Evolutionary conservation across 2,329 filamentous ascomycete species (phyloP).

Genomic region (Calcarisporium arbuscula): DNA sequence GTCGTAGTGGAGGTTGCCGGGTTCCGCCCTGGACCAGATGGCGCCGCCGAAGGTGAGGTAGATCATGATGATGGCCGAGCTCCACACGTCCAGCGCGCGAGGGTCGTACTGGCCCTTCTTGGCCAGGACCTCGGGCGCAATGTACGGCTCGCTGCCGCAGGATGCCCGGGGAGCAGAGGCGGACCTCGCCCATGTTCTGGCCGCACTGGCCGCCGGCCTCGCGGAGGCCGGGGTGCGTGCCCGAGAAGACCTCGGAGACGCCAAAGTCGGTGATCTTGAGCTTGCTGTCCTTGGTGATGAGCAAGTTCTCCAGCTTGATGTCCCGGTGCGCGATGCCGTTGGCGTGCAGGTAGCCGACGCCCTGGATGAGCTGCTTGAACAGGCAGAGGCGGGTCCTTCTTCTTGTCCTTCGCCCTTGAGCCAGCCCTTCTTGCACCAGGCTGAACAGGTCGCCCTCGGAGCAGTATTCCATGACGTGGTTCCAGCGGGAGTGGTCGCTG

Average conservation of each 20-base stretch:
- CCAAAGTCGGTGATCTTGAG: constrained; percentile 92
- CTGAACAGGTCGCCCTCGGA: constrained; percentile 72
- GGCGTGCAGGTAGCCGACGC: constrained; percentile 72
- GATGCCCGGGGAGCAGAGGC: constrained; percentile 70
- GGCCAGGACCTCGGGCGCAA: constrained; percentile 75
- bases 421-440: constrained; percentile 65
- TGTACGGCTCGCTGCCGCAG: constrained; percentile 82
- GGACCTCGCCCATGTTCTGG: constrained; percentile 62
- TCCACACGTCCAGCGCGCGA: constrained; percentile 79
- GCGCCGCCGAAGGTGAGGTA: constrained; percentile 66
- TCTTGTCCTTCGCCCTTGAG: constrained; percentile 58
- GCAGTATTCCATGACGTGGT: constrained; percentile 92
- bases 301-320: constrained; percentile 82
- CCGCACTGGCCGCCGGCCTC: constrained; percentile 69
- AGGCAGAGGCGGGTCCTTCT: constrained; percentile 69
- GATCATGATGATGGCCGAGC: constrained; percentile 75
- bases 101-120: constrained; percentile 65
- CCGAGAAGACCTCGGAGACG: constrained; percentile 78
- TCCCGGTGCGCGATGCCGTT: constrained; percentile 87
- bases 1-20: constrained; percentile 52
- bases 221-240: constrained; percentile 71
- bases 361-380: constrained; percentile 84
- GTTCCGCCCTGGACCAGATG: constrained; percentile 66
- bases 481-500: constrained; percentile 69
- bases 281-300: constrained; percentile 72